Evolutionary conservation across 495 filamentous ascomycete species (phyloP), one percentile per base, ranked within the genome.

Genomic region (Gamarada debralockiae): DNA sequence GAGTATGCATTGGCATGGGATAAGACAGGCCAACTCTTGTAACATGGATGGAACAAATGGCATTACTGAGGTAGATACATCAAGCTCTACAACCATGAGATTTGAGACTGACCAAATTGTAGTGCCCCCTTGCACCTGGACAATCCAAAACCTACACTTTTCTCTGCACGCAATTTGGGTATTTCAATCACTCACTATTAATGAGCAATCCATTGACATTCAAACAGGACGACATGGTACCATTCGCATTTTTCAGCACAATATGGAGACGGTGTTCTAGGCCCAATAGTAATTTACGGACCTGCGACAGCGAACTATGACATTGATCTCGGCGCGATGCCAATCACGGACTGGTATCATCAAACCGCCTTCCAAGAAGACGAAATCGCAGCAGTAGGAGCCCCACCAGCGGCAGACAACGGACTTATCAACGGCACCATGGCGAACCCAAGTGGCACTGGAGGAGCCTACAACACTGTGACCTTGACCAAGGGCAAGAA

Each of bases 101-200:
- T n/a, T n/a, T n/a, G n/a, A n/a, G n/a, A n/a, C n/a, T n/a, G n/a
- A n/a, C n/a, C n/a, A n/a, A n/a, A n/a, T n/a, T n/a, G n/a, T n/a
- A 87, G 65, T 90, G 86, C 52, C 78, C 83, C 0, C 75, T 86
- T 55, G 67, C 81, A 2, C 81, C 83, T n/a, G 78, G 76, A 21
- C n/a, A 57, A 12, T 25, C 56, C n/a, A 60, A 67, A 58, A 72
- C 62, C 53, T 79, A 78, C 69, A 72, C 66, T 29, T 75, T 67
- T 45, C 65, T 45, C 54, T 66, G 55, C 21, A 66, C 70, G 7
- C 71, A 77, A 53, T 72, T 72, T 38, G 73, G 73, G 7, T n/a
- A n/a, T n/a, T n/a, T n/a, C n/a, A n/a, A n/a, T n/a, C n/a, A n/a
- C n/a, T n/a, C n/a, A n/a, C n/a, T n/a, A n/a, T n/a, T n/a, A n/a